These are phyloP conservation scores for Nymphaea colorata DNA, from an alignment of 164 flowering plant genomes.

Conservation along the genomic window DNA sequence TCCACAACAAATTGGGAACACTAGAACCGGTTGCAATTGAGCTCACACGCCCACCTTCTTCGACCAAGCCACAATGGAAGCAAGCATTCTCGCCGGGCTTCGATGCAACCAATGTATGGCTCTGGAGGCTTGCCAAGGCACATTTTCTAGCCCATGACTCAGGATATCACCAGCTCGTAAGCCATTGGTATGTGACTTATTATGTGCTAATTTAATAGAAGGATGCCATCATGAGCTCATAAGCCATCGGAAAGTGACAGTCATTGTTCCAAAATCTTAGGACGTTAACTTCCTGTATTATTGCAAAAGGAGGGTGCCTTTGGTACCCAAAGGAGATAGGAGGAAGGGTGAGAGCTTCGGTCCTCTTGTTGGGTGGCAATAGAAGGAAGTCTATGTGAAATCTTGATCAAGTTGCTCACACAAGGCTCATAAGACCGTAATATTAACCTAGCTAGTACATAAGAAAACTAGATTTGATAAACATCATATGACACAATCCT, in stretches of 20 bases:
- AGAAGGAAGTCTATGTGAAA: background rate
- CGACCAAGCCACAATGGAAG: constrained; percentile 41
- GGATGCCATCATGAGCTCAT: background rate
- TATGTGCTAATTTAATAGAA: background rate
- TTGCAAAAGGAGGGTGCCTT: too few species aligned
- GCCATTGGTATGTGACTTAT: constrained; percentile 48
- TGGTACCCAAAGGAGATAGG: too few species aligned
- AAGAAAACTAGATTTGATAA: too few species aligned
- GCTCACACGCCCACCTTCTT: constrained; percentile 40
- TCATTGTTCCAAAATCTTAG: background rate
- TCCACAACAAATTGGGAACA: constrained; percentile 30
- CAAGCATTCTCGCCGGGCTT: constrained; percentile 32
- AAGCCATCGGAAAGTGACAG: too few species aligned
- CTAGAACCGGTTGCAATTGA: constrained; percentile 60
- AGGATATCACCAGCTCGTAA: constrained; percentile 55
- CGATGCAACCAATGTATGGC: constrained; percentile 43
- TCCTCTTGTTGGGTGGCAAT: too few species aligned
- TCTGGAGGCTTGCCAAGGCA: constrained; percentile 66
- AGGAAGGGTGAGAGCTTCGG: too few species aligned
- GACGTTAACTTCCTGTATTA: background rate
- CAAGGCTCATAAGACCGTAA: background rate
- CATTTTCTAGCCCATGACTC: constrained; percentile 63
- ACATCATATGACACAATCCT: too few species aligned
- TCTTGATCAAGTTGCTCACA: background rate
- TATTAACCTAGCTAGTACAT: too few species aligned